Base-by-base conservation (phyloP, 495 filamentous ascomycete genomes). In the Aspergillus kassunensis region DNA sequence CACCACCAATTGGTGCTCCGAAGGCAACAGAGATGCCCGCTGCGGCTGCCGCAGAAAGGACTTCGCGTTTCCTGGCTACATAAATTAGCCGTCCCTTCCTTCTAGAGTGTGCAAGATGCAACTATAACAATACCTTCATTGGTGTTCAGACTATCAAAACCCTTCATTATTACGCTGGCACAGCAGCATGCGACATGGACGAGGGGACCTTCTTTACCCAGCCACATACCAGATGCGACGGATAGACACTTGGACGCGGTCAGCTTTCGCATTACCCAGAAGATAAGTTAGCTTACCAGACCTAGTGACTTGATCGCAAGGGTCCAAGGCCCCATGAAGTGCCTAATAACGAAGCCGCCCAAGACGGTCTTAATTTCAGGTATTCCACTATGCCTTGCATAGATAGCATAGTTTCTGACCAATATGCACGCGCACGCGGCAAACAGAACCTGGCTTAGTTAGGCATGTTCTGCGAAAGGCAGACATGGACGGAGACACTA, bases 171-270 rank as follows among this genome's bases (percentile, higher is more conserved):
- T 6, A 97, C 73, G 64, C 95, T 97, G 23, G 95, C 92, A 64
- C 90, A 97, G 65, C 93, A 98, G 67, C 93, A 98, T 48, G 95
- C 92, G 34, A 98, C 95, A 69, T 98, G 93, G 0, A 98, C 95
- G 29, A 98, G 74, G 8, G 93, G 93, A 4, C 93, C 93, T 77
- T 98, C 93, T 65, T 98, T 98, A 16, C 93, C 93, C n/a, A 98
- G 70, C 93, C 93, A 98, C 70, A 98, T 80, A 12, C 93, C 95
- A 16, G 93, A 97, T 55, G 90, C 90, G 56, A 97, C 95, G 21
- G 93, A 85, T 35, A 98, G 80, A 68, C 93, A 95, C 89, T 90
- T 45, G 58, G 1, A 9, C 19, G 40, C 12, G 15, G 24, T 61
- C 34, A 66, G 61, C 40, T 37, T 58, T 4, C 11, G 27, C 23